phyloP scores from a whole-genome alignment of 2,329 filamentous ascomycete species.

The Cladosporium sp. region DNA sequence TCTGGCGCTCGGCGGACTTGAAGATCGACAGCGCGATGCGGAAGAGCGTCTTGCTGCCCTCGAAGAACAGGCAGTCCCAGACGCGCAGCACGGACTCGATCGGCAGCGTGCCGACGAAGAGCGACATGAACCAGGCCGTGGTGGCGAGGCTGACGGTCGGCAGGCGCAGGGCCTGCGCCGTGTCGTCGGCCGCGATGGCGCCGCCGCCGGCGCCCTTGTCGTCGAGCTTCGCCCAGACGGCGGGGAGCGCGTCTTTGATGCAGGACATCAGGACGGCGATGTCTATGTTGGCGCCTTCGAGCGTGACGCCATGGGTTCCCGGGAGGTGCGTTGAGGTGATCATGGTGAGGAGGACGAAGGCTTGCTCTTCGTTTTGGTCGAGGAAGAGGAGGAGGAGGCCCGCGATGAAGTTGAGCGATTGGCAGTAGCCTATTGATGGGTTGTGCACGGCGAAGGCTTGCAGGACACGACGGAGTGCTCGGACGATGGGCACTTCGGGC shows the following conservation, averaged over 20 bases:
- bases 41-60: constrained; percentile 89
- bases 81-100: constrained; percentile 87
- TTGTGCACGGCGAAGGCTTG: constrained; percentile 89
- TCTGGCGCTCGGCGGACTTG: constrained; percentile 76
- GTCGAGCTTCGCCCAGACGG: constrained; percentile 82
- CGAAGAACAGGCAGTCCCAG: constrained; percentile 95
- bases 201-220: constrained; percentile 53
- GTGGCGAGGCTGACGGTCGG: constrained; percentile 89
- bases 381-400: constrained; percentile 86
- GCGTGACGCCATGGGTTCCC: constrained; percentile 81
- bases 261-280: constrained; percentile 87
- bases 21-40: constrained; percentile 86
- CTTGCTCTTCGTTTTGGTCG: constrained; percentile 72
- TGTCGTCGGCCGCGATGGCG: constrained; percentile 35
- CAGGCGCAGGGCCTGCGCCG: constrained; percentile 48
- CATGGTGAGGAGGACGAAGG: constrained; percentile 88
- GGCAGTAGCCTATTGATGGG: constrained; percentile 87
- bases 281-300: constrained; percentile 90
- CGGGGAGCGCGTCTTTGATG: constrained; percentile 73
- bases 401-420: constrained; percentile 90
- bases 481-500: constrained; percentile 68
- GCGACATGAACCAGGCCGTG: constrained; percentile 97
- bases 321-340: constrained; percentile 84
- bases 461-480: constrained; percentile 74
- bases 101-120: constrained; percentile 86